These are phyloP conservation scores for Gelatoporia subvermispora DNA, from an alignment of 768 basidiomycete genomes.

Conservation along the genomic window DNA sequence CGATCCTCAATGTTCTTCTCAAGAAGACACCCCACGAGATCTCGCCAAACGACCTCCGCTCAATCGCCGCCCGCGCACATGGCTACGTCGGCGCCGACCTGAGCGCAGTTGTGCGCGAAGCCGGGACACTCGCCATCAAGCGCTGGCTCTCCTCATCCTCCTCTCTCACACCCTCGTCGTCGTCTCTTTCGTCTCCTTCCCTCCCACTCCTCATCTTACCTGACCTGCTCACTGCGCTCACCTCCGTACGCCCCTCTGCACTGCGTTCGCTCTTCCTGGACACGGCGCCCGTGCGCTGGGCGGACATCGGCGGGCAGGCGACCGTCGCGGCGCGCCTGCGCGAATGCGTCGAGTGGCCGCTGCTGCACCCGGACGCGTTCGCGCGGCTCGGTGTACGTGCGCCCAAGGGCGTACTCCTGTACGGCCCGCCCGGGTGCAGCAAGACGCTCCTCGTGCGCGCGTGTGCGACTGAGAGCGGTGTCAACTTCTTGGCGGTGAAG, in stretches of 20 bases:
- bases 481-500: constrained; percentile 96
- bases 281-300: constrained; percentile 73
- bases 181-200: constrained; percentile 9
- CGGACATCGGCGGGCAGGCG: constrained; percentile 87
- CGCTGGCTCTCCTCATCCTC: constrained; percentile 49
- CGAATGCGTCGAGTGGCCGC: constrained; percentile 94
- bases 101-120: constrained; percentile 86
- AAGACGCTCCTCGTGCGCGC: constrained; percentile 93
- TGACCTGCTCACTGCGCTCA: constrained; percentile 70
- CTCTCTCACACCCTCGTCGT: constrained; percentile 5
- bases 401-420: constrained; percentile 86
- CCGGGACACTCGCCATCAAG: constrained; percentile 88
- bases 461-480: constrained; percentile 87
- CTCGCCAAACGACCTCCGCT: constrained; percentile 50
- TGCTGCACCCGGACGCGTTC: constrained; percentile 83
- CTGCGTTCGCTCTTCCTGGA: constrained; percentile 93
- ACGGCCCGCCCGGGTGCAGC: constrained; percentile 96
- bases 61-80: constrained; percentile 76
- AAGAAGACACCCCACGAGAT: constrained; percentile 76
- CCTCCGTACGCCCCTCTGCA: constrained; percentile 83
- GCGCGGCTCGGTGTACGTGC: constrained; percentile 81
- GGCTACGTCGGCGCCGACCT: constrained; percentile 98
- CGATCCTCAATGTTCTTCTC: constrained; percentile 85
- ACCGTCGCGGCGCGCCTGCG: constrained; percentile 77
- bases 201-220: constrained; percentile 40